Base-by-base conservation (phyloP, 345 rosid species). In the Capsella bursapastoris region DNA sequence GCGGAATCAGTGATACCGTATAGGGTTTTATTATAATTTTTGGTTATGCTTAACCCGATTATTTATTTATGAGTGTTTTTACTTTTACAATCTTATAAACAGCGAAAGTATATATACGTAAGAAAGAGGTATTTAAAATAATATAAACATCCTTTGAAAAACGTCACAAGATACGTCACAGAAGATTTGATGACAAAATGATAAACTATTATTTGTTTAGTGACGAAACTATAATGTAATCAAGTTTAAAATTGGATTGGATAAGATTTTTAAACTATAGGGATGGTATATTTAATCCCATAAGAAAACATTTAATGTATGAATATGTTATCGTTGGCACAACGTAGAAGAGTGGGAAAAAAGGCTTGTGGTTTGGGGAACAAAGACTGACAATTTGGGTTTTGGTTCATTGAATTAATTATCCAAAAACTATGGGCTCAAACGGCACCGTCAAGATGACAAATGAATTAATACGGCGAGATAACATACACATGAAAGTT, bases 111-210 rank as follows among this genome's bases (percentile, higher is more conserved):
- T 43, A 48, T 57, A 48, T 57, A 66, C 7, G 51, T 66, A 59
- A 59, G 56, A 50, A 40, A 40, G 13, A 40, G 14, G 15, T 62
- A 38, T 66, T 48, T 16, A 68, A 68, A 34, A 69, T n/a, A 2
- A 65, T 9, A 58, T 1, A 18, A 18, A 28, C 44, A 68, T 61
- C 25, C 37, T 52, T 40, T 43, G 32, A 51, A 34, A 31, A 75
- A 9, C 73, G 79, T 67, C 79, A 75, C 6, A 75, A 41, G 32
- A 15, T 60, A 68, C 57, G 64, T 61, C 69, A 68, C 64, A 61
- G 57, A 68, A 61, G 69, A 75, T 75, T 75, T 75, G 48, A 52
- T 75, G 48, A 60, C 74, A 51, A 60, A 51, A 51, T 51, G 62
- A 67, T 51, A 41, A 59, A 61, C 35, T 13, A 62, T 61, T 12